Evolutionary conservation across 1,284 basidiomycete species (phyloP).

Genomic region (Xerocomus cyaneibrunnescens): DNA sequence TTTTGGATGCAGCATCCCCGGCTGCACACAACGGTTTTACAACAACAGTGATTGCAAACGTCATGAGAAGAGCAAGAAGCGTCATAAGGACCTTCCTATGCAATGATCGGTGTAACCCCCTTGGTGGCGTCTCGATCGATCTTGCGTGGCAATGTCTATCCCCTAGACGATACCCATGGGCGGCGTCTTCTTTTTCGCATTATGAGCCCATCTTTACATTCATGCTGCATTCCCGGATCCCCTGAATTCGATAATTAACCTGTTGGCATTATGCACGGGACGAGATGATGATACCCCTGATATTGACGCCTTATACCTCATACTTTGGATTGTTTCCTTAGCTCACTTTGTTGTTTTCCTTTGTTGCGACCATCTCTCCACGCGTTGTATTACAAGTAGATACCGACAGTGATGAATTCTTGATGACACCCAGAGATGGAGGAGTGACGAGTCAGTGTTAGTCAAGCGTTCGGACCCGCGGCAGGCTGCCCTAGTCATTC

Average conservation of each 20-base stretch:
- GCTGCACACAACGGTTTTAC: slow-evolving; percentile 31
- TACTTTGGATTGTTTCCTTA: slow-evolving; percentile 14
- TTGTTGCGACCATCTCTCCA: not conserved
- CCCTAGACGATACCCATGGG: slow-evolving; percentile 5
- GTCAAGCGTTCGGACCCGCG: slow-evolving; percentile 7
- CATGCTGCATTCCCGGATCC: slow-evolving; percentile 4
- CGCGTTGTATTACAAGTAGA: slow-evolving; percentile 24
- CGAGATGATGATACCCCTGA: slow-evolving; percentile 26
- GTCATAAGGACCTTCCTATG: slow-evolving; percentile 23
- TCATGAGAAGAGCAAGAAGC: slow-evolving; percentile 35
- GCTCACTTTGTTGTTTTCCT: not conserved
- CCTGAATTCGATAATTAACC: not conserved
- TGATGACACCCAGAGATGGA: not conserved
- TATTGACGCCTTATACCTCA: slow-evolving; percentile 21
- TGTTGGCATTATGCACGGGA: slow-evolving; percentile 7
- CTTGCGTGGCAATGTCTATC: slow-evolving; percentile 3
- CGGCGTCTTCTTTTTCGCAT: slow-evolving; percentile 4
- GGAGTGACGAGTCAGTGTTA: not conserved
- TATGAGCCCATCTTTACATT: slow-evolving; percentile 5
- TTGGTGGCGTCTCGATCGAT: slow-evolving; percentile 26
- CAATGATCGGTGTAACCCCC: slow-evolving; percentile 18
- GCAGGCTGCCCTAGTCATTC: slow-evolving; percentile 14
- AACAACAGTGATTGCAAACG: slow-evolving; percentile 38
- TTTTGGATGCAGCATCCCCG: slow-evolving; percentile 25
- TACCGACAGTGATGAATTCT: not conserved